phyloP scores from a whole-genome alignment of 1,284 basidiomycete species.

The Ustilago lituana region DNA sequence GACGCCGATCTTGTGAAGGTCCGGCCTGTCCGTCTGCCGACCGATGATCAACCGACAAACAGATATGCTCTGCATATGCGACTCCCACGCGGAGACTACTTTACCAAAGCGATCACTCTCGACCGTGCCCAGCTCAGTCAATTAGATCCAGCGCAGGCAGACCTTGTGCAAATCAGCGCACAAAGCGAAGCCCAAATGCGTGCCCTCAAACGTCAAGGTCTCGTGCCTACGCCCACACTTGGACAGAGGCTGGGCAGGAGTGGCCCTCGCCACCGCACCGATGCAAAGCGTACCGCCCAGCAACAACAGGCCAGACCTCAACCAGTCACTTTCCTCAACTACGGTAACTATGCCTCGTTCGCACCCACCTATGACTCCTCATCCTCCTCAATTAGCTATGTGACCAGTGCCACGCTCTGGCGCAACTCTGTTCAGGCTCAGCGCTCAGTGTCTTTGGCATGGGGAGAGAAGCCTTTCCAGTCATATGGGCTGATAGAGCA shows the following conservation, averaged over 20 bases:
- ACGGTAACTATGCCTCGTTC: conserved; percentile 58
- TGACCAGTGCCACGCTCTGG: conserved; percentile 32
- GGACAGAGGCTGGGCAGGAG: conserved; percentile 38
- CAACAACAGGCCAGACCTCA: conserved; percentile 20
- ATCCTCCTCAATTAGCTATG: conserved; percentile 33
- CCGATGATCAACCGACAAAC: conserved; percentile 14
- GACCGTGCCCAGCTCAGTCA: conserved; percentile 13
- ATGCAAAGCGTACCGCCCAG: conserved; percentile 13
- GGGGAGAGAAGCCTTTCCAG: conserved; percentile 30
- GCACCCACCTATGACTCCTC: conserved; percentile 60
- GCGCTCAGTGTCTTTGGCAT: conserved; percentile 15
- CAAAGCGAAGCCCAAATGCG: conserved; percentile 32
- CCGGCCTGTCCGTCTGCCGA: neutral
- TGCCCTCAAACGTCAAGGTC: conserved; percentile 21
- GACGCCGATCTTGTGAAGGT: neutral
- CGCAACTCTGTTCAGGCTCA: conserved; percentile 16
- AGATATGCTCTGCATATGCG: conserved; percentile 63
- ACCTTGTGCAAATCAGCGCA: conserved; percentile 55
- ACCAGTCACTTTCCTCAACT: conserved; percentile 52
- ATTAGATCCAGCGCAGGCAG: conserved; percentile 54
- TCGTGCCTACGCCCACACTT: conserved; percentile 36
- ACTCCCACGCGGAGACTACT: conserved; percentile 62
- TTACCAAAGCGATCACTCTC: conserved; percentile 57
- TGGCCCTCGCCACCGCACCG: conserved; percentile 19
- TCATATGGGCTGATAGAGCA: conserved; percentile 2